These are phyloP conservation scores for Ceratocystis eucalypticola DNA, from an alignment of 2,329 filamentous ascomycete genomes.

Conservation along the genomic window DNA sequence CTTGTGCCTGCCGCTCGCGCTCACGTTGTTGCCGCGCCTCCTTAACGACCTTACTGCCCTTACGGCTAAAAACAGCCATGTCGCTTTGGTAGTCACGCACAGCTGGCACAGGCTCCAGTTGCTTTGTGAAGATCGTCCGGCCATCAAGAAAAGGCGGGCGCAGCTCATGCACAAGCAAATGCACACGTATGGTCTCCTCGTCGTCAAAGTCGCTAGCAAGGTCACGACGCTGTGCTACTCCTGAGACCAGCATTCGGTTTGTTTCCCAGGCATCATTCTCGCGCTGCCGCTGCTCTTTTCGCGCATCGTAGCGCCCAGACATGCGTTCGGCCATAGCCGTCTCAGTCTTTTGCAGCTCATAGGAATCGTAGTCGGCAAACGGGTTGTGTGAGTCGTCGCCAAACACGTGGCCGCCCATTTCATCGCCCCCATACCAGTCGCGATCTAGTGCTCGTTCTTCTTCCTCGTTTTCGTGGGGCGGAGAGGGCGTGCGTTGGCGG, in stretches of 20 bases:
- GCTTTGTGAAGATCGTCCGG: slow-evolving; percentile 91
- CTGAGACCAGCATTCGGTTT: slow-evolving; percentile 93
- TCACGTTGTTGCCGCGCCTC: slow-evolving; percentile 87
- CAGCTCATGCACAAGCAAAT: slow-evolving; percentile 84
- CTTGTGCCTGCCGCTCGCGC: slow-evolving; percentile 82
- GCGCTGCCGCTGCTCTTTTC: slow-evolving; percentile 72
- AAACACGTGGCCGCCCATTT: slow-evolving; percentile 66
- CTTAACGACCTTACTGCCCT: slow-evolving; percentile 84
- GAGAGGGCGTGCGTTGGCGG: slow-evolving; percentile 35
- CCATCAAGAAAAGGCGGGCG: slow-evolving; percentile 91
- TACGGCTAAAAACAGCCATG: slow-evolving; percentile 95
- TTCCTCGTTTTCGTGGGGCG: slow-evolving; percentile 35
- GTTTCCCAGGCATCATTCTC: slow-evolving; percentile 98
- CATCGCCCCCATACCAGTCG: slow-evolving; percentile 86
- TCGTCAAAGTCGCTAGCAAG: slow-evolving; percentile 78
- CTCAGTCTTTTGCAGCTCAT: slow-evolving; percentile 67
- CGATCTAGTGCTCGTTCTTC: slow-evolving; percentile 67
- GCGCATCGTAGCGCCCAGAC: slow-evolving; percentile 51
- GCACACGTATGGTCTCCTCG: slow-evolving; percentile 75
- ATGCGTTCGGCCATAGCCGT: slow-evolving; percentile 68
- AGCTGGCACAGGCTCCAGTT: slow-evolving; percentile 85
- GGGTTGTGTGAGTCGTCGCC: slow-evolving; percentile 90
- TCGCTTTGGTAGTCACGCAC: slow-evolving; percentile 91
- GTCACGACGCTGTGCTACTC: slow-evolving; percentile 80
- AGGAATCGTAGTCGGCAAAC: slow-evolving; percentile 62